Percentiles rank a stretch among this genome's conserved stretches.
Conservation (phyloP, 1,284 basidiomycete genomes). For the Tilletiaria anomala region DNA sequence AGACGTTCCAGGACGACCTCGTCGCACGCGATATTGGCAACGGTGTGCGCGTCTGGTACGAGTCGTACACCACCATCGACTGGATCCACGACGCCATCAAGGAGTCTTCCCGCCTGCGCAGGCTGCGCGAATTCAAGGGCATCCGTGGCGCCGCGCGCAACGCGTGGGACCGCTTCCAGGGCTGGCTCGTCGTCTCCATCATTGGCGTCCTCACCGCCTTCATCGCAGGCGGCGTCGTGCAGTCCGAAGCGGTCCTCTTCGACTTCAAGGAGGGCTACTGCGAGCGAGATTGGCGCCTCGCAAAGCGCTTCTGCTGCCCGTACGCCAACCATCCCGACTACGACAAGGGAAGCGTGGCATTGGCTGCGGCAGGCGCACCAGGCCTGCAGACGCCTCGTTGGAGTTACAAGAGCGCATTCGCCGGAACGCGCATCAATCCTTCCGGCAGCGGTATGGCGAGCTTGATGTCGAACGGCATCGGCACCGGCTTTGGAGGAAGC, state of each 20-base stretch:
- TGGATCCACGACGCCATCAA: slow-evolving; percentile 42
- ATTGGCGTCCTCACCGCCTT: slow-evolving; percentile 33
- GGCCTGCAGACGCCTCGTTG: not conserved
- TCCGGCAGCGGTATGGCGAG: slow-evolving; percentile 48
- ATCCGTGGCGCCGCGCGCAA: slow-evolving; percentile 57
- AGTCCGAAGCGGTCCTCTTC: slow-evolving; percentile 79
- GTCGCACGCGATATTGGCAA: slow-evolving; percentile 7
- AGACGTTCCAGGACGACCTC: slow-evolving; percentile 1
- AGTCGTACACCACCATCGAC: slow-evolving; percentile 35
- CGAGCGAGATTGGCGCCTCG: slow-evolving; percentile 53
- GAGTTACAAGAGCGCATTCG: not conserved
- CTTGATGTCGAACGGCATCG: slow-evolving; percentile 5
- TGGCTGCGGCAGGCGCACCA: not conserved
- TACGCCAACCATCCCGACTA: slow-evolving; percentile 5
- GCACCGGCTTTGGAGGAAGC: slow-evolving; percentile 2
- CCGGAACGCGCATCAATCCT: not conserved
- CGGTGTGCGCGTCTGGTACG: slow-evolving; percentile 28
- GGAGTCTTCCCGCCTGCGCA: slow-evolving; percentile 35
- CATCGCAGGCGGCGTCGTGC: slow-evolving; percentile 72
- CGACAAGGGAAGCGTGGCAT: slow-evolving; percentile 9
- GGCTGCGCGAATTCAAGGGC: slow-evolving; percentile 30
- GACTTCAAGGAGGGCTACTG: slow-evolving; percentile 88
- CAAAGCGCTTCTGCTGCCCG: slow-evolving; percentile 66
- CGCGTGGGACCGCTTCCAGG: slow-evolving; percentile 59
- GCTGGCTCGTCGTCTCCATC: slow-evolving; percentile 76